phyloP scores from a whole-genome alignment of 108 stramenopile species.

The Poteriospumella lacustris region DNA sequence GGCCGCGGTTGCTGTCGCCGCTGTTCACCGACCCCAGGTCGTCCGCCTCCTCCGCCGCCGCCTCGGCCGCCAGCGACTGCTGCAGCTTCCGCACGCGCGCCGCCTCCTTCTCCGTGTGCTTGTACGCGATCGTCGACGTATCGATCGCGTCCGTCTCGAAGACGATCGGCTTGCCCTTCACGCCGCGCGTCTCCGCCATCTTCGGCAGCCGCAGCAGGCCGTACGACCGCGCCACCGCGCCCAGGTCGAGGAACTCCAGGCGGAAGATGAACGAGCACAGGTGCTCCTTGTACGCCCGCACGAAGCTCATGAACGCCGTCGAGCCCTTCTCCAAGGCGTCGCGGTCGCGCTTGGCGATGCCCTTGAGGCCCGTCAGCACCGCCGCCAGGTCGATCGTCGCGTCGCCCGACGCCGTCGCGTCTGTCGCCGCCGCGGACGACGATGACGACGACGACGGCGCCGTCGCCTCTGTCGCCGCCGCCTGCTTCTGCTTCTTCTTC shows the following conservation, averaged over 20 bases:
- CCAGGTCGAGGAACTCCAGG: slow-evolving; percentile 77
- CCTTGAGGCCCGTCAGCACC: slow-evolving; percentile 63
- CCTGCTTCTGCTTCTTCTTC: too few species aligned
- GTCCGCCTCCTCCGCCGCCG: slow-evolving; percentile 66
- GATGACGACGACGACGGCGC: neutral
- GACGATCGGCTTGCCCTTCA: slow-evolving; percentile 45
- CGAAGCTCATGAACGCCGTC: slow-evolving; percentile 67
- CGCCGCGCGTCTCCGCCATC: slow-evolving; percentile 74
- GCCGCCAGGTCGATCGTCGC: neutral
- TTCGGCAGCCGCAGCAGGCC: slow-evolving; percentile 86
- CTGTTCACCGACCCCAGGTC: neutral
- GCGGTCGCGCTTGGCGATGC: slow-evolving; percentile 71
- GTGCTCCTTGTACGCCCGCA: slow-evolving; percentile 94
- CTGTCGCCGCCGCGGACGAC: too few species aligned
- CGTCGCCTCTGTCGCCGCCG: neutral
- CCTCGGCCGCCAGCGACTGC: too few species aligned
- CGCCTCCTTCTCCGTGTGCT: slow-evolving; percentile 77
- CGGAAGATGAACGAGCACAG: slow-evolving; percentile 78
- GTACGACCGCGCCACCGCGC: slow-evolving; percentile 75
- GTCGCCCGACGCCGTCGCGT: neutral
- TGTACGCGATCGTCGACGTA: slow-evolving; percentile 66
- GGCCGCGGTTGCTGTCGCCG: neutral
- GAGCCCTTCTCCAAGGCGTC: slow-evolving; percentile 94
- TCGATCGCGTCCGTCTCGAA: slow-evolving; percentile 36
- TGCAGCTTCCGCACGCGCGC: slow-evolving; percentile 79